These are phyloP conservation scores for Grosmannia clavigera DNA, from an alignment of 2,329 filamentous ascomycete species.

Conservation along the genomic window DNA sequence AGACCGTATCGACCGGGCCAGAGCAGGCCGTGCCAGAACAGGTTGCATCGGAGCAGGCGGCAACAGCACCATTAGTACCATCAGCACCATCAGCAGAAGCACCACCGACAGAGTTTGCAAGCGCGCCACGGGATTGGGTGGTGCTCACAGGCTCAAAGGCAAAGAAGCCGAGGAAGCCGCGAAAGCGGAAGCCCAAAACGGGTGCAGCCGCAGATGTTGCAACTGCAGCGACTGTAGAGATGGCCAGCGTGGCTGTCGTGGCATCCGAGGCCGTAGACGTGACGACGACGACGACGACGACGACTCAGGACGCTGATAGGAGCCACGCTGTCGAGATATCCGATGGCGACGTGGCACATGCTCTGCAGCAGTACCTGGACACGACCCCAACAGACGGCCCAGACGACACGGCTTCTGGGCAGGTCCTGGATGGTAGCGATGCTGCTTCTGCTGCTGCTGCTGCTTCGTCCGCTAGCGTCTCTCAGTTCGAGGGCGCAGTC, in stretches of 20 bases:
- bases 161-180: slow-evolving; percentile 4
- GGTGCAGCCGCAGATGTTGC: too few relatives aligned
- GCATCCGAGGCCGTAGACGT: not conserved
- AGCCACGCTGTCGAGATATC: not conserved
- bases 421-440: not conserved
- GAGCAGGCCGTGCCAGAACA: not conserved
- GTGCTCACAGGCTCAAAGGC: not conserved
- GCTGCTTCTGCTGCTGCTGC: not conserved
- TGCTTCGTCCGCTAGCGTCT: not conserved
- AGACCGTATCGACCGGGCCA: not conserved
- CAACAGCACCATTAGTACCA: not conserved
- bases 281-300: not conserved
- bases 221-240: not conserved
- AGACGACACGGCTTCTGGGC: not conserved
- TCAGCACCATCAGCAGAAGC: not conserved
- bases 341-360: slow-evolving; percentile 4
- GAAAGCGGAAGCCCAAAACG: not conserved
- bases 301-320: not conserved
- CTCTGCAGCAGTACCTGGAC: slow-evolving; percentile 6
- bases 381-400: not conserved
- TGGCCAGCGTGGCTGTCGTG: too few relatives aligned
- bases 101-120: not conserved
- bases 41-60: not conserved
- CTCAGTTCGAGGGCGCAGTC: not conserved
- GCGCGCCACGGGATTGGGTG: not conserved